Conservation (phyloP, 179 eudicot species). For the Spergularia azorica region DNA sequence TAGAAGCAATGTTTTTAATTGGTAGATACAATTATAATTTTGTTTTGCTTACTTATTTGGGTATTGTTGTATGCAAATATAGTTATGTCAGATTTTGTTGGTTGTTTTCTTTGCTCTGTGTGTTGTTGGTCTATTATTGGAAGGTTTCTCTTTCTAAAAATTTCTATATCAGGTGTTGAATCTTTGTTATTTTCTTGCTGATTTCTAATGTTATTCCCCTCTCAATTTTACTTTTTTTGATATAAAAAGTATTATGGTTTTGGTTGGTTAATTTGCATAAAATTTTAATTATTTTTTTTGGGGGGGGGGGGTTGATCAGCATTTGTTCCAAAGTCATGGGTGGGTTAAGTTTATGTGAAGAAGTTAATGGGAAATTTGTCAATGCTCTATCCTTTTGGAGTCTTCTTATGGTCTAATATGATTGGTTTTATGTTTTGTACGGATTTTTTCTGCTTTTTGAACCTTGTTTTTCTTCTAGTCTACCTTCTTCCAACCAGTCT, state of each 20-base stretch:
- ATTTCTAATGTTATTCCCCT: neutral
- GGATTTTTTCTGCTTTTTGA: conserved; percentile 20
- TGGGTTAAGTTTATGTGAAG: conserved; percentile 26
- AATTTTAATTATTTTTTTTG: neutral
- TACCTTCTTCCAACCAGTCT: conserved; percentile 30
- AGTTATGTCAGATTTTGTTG: conserved; percentile 10
- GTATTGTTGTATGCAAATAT: neutral
- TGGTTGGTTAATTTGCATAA: conserved; percentile 8
- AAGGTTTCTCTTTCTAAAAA: conserved; percentile 17
- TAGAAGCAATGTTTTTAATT: neutral
- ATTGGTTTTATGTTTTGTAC: conserved; percentile 25
- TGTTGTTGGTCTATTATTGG: conserved; percentile 28
- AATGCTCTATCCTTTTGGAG: conserved; percentile 9
- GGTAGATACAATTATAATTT: neutral
- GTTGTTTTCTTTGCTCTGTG: conserved; percentile 2
- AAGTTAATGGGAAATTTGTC: conserved; percentile 20
- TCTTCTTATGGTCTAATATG: neutral
- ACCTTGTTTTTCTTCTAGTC: conserved; percentile 15
- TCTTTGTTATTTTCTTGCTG: conserved; percentile 15
- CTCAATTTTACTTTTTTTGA: neutral
- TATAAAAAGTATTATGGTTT: neutral
- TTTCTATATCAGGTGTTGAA: conserved; percentile 30
- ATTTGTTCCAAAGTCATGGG: conserved; percentile 27
- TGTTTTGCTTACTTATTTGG: conserved; percentile 1
- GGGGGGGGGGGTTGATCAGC: conserved; percentile 14